Evolutionary conservation across 2,329 filamentous ascomycete genomes (phyloP), one percentile per base, ranked within the genome.

Genomic region (Fusarium nygamai): DNA sequence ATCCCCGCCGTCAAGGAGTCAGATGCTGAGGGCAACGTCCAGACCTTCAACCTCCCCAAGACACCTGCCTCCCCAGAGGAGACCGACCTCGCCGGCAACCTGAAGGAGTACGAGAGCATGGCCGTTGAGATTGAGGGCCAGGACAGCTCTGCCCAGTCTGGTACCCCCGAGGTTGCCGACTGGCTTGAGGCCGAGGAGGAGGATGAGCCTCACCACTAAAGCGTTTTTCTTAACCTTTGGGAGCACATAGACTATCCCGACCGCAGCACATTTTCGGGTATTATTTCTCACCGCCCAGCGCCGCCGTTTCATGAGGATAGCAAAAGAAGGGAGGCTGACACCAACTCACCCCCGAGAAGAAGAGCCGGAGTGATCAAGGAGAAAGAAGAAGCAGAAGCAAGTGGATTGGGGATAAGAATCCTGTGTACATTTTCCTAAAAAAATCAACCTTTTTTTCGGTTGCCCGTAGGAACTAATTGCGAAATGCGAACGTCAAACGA

Each of bases 21-120:
- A 80, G 96, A 98, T 82, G 88, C 95, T 82, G 92, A 96, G 79
- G 95, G 94, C 83, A 93, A 97, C 80, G 96, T 98, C 80, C 93
- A 96, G 84, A 94, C 91, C 84, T 99, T 98, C 89, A 82, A 83
- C 81, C 83, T 92, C 76, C 96, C 96, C 80, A 91, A 93, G 84
- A 85, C 95, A 67, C 96, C 96, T 81, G 86, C 89, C 82, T 97
- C 95, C 41, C 96, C 96, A 83, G 96, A 98, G 86, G 96, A 98
- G 90, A 87, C 92, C 85, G 94, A 98, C 86, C 93, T 99, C 75
- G 94, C 95, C 82, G 93, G 90, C 85, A 96, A 94, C 85, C 87
- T 99, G 84, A 93, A 96, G 88, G 92, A 94, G 83, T 99, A 99
- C 90, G 96, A 98, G 90, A 90, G 87, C 83, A 94, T 97, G 89